These are phyloP conservation scores for Bretschneidera sinensis DNA, from an alignment of 345 rosid genomes.

Conservation along the genomic window DNA sequence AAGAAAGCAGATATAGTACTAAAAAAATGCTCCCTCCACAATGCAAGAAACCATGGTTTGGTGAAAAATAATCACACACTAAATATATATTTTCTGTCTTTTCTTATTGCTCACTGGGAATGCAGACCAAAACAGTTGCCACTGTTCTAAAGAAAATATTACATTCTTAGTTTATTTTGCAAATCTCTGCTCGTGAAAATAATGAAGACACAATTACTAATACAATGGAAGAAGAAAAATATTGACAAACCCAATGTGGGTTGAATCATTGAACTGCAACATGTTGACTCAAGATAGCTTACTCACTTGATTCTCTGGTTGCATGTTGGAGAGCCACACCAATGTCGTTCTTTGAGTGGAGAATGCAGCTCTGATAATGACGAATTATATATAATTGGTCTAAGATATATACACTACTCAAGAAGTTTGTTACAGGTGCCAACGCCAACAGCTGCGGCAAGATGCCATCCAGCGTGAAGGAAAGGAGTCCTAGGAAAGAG, in stretches of 20 bases:
- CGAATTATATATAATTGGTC: slow-evolving; percentile 1
- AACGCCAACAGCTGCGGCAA: slow-evolving; percentile 91
- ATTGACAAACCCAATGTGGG: neutral
- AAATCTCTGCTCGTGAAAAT: too few relatives aligned
- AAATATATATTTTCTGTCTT: too few relatives aligned
- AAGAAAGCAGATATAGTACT: too few relatives aligned
- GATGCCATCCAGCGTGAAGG: slow-evolving; percentile 97
- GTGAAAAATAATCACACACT: too few relatives aligned
- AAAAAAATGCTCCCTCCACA: too few relatives aligned
- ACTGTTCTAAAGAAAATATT: too few relatives aligned
- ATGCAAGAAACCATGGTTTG: too few relatives aligned
- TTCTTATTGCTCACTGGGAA: too few relatives aligned
- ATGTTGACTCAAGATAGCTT: neutral
- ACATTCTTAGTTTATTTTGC: too few relatives aligned
- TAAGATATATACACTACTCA: slow-evolving; percentile 33
- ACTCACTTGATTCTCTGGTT: neutral
- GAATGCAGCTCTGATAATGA: neutral
- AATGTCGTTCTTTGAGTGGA: neutral
- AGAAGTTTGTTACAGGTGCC: slow-evolving; percentile 93
- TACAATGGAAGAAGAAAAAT: neutral
- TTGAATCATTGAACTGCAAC: neutral
- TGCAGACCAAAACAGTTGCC: too few relatives aligned
- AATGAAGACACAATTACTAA: neutral
- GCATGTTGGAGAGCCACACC: neutral
- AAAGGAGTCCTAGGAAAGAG: slow-evolving; percentile 65